phyloP scores from a whole-genome alignment of 1,284 basidiomycete genomes.

The Termitomyces sp. region DNA sequence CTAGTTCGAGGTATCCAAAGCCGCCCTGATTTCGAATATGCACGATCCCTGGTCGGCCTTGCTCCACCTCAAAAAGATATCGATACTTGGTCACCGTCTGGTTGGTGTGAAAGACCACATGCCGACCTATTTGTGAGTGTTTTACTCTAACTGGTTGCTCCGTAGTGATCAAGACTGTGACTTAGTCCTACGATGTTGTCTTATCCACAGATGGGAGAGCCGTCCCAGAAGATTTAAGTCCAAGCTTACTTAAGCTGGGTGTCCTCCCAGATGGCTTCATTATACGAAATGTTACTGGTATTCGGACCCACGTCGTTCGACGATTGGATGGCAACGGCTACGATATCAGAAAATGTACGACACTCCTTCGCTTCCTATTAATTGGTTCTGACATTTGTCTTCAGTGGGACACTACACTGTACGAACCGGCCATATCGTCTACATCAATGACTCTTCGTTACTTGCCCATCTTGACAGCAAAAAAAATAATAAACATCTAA shows the following conservation, averaged over 20 bases:
- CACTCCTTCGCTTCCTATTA: not conserved
- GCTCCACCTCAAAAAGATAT: conserved; percentile 46
- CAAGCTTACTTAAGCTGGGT: conserved; percentile 60
- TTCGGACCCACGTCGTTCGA: conserved; percentile 71
- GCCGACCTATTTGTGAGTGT: conserved; percentile 73
- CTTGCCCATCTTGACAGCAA: conserved; percentile 31
- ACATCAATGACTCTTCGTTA: conserved; percentile 71
- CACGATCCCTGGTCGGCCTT: conserved; percentile 58
- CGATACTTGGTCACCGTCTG: conserved; percentile 56
- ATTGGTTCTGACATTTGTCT: conserved; percentile 6
- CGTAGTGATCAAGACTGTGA: not conserved
- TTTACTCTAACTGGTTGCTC: conserved; percentile 19
- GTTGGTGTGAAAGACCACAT: conserved; percentile 69
- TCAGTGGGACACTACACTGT: conserved; percentile 82
- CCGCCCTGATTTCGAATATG: conserved; percentile 75
- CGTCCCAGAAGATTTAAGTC: conserved; percentile 65
- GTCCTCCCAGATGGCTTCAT: conserved; percentile 66
- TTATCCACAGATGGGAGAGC: conserved; percentile 55
- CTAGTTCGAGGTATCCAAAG: conserved; percentile 65
- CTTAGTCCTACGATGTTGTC: conserved; percentile 73
- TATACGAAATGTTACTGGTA: conserved; percentile 70
- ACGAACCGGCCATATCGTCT: conserved; percentile 73
- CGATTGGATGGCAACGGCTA: conserved; percentile 82
- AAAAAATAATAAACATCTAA: conserved; percentile 25
- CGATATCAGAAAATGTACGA: conserved; percentile 75